These are phyloP conservation scores for Xylariaceae sp. DNA, from an alignment of 2,329 filamentous ascomycete genomes.

Conservation along the genomic window DNA sequence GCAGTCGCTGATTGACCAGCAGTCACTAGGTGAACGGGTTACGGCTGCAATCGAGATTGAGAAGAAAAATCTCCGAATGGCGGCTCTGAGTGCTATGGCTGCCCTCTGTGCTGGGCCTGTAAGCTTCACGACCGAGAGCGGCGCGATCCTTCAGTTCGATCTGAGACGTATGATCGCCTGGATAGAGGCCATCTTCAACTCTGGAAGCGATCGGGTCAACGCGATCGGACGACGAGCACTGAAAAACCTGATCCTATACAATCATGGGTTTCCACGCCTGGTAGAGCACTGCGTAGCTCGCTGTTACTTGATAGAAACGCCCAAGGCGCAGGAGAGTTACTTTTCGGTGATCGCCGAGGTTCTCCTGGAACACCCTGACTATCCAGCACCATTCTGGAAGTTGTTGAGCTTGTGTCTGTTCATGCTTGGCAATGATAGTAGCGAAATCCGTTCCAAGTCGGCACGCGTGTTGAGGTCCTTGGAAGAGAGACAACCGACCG, in stretches of 20 bases:
- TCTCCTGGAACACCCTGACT: slow-evolving; percentile 74
- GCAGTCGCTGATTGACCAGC: slow-evolving; percentile 75
- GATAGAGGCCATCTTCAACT: slow-evolving; percentile 93
- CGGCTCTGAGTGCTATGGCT: slow-evolving; percentile 92
- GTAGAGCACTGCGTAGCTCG: slow-evolving; percentile 85
- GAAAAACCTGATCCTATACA: slow-evolving; percentile 84
- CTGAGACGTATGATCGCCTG: slow-evolving; percentile 87
- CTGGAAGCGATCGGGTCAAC: slow-evolving; percentile 86
- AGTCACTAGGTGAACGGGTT: slow-evolving; percentile 68
- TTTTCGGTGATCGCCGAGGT: slow-evolving; percentile 90
- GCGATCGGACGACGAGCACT: slow-evolving; percentile 82
- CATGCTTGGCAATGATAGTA: slow-evolving; percentile 86
- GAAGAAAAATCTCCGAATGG: slow-evolving; percentile 83
- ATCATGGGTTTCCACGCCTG: slow-evolving; percentile 78
- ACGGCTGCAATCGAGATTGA: slow-evolving; percentile 95
- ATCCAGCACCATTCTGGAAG: slow-evolving; percentile 84
- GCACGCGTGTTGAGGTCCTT: slow-evolving; percentile 73
- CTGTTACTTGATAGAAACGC: slow-evolving; percentile 76
- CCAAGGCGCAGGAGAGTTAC: slow-evolving; percentile 89
- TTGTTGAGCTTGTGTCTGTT: slow-evolving; percentile 83
- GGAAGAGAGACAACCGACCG: slow-evolving; percentile 70
- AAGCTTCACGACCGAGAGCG: slow-evolving; percentile 81
- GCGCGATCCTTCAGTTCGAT: slow-evolving; percentile 84
- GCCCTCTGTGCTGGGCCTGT: slow-evolving; percentile 82
- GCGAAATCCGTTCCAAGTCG: slow-evolving; percentile 82